Evolutionary conservation across 306 rosid genomes (phyloP), one percentile per base, ranked within the genome.

Genomic region (Vicia villosa): DNA sequence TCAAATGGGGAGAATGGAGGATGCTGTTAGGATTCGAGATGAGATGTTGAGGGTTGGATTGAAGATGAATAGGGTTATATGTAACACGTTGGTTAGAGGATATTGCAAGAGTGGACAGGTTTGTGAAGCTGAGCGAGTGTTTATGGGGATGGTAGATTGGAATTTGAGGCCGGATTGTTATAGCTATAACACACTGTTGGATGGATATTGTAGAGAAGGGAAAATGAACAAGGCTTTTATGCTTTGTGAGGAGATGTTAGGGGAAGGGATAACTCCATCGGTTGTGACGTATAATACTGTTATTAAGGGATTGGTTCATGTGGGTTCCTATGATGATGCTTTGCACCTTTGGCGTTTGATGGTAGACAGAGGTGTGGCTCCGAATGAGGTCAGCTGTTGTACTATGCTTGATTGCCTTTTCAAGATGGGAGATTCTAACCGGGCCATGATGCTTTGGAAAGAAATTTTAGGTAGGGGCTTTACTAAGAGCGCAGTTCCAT

Each of bases 21-120:
- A 80, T 40, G 97, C 97, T 21, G 79, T 80, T 77, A 85, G 96
- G 88, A 63, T 85, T 70, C 82, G 26, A 57, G 88, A 88, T 79
- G 86, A 81, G 82, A 85, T 90, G 90, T 43, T 79, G 65, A 79
- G 70, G 72, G 73, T 15, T 8, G 96, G 94, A 22, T 70, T 88
- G 52, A 88, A 81, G 62, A 68, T 88, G 82, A 90, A 86, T 81
- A 52, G 57, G 66, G 77, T 93, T 72, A 68, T 90, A 42, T 90
- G 87, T 79, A 93, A 93, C 78, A 84, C 91, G 6, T 74, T 90
- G 83, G 84, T 88, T 71, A 79, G 77, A 11, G 98, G 96, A 65
- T 90, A 83, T 59, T 90, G 96, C 60, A 90, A 86, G 75, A 77
- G 76, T 0, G 80, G 84, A 69, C 84, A 46, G 75, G 75, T 86